Conservation (phyloP, 192 early-diverging fungal species). For the Chytriomyces confervae region DNA sequence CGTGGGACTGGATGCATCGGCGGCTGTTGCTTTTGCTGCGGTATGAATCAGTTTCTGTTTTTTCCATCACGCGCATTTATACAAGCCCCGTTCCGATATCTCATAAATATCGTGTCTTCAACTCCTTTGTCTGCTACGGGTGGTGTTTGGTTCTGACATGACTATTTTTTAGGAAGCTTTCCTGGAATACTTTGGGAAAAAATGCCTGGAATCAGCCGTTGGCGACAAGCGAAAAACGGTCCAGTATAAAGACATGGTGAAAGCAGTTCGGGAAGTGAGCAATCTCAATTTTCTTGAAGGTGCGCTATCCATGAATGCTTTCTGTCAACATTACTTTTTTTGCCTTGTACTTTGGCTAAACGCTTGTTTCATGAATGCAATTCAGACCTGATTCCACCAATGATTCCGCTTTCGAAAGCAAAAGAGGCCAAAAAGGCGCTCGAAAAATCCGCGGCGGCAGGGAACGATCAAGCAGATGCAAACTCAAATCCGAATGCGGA, state of each 20-base stretch:
- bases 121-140: neutral
- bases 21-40: constrained; percentile 22
- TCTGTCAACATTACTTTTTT: neutral
- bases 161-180: neutral
- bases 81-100: neutral
- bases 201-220: neutral
- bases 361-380: neutral
- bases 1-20: constrained; percentile 3
- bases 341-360: neutral
- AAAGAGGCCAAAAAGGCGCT: constrained; percentile 4
- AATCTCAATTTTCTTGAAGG: constrained; percentile 35
- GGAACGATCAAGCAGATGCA: neutral
- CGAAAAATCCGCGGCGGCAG: neutral
- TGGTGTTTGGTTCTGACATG: neutral
- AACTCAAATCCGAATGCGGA: neutral
- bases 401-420: neutral
- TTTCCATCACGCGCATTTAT: constrained; percentile 2
- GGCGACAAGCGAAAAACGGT: constrained; percentile 16
- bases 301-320: neutral
- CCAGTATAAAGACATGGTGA: constrained; percentile 23
- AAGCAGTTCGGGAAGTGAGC: constrained; percentile 19
- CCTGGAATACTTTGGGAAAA: constrained; percentile 27
- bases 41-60: constrained; percentile 4
- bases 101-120: neutral
- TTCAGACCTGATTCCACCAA: constrained; percentile 21